Evolutionary conservation across 2,329 filamentous ascomycete genomes (phyloP).

Genomic region (Fonsecaea pugnacius): DNA sequence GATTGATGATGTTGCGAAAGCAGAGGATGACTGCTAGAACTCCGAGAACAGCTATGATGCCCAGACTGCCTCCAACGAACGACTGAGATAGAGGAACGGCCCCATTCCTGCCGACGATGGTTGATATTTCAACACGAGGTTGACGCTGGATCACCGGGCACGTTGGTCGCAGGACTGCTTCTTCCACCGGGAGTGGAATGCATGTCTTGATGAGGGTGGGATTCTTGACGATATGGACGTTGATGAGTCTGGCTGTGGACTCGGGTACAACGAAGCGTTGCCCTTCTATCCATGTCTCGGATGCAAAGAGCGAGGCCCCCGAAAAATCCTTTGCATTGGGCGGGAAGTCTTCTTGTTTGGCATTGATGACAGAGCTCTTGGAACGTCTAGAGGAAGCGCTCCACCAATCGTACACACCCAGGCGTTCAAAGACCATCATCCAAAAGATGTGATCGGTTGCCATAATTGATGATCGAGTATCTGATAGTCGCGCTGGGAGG

Average conservation of each 20-base stretch:
- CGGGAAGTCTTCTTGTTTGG: constrained; percentile 10
- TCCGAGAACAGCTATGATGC: not conserved
- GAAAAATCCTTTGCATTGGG: constrained; percentile 2
- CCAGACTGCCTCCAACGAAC: not conserved
- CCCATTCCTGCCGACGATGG: not conserved
- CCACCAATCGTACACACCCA: not conserved
- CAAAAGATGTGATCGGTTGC: not conserved
- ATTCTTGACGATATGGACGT: not conserved
- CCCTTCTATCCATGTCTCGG: constrained; percentile 11
- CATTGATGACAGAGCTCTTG: not conserved
- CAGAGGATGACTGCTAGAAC: not conserved
- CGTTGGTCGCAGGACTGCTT: constrained; percentile 11
- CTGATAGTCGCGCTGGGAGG: not conserved
- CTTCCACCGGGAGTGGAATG: constrained; percentile 1
- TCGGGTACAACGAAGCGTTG: not conserved
- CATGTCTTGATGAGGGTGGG: constrained; percentile 11
- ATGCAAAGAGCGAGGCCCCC: constrained; percentile 2
- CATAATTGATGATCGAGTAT: not conserved
- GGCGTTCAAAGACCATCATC: not conserved
- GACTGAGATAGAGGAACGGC: not conserved
- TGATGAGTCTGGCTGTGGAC: not conserved
- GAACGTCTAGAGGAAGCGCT: not conserved
- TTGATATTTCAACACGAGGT: not conserved
- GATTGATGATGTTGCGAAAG: not conserved
- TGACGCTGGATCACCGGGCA: constrained; percentile 16